Base-by-base conservation (phyloP, 1,284 basidiomycete genomes). In the Tilletia indica region DNA sequence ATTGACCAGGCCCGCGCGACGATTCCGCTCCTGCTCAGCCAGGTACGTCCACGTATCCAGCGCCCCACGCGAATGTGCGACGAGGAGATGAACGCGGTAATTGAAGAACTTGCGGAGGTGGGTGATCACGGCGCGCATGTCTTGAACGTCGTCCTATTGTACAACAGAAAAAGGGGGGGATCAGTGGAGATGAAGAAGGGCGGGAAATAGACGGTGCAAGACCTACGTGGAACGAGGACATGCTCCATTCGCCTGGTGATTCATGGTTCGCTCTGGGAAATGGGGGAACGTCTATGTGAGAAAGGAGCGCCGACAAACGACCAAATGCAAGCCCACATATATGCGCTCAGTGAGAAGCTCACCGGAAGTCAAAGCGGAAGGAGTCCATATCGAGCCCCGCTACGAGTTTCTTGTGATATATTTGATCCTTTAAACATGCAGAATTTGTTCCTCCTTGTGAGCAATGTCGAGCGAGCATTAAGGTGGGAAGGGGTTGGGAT, bases 291-390 rank as follows among this genome's bases (percentile, higher is more conserved):
- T 8, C 14, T 45, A 14, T 3, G 14, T 45, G 42, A 45, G 42
- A 45, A 45, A 14, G 42, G 42, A 45, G 42, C 9, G 42, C 25
- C 25, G 25, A 31, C 25, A 31, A 31, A 31, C 25, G 25, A 31
- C 25, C 25, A 31, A 31, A 31, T 31, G 25, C 25, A 31, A 45
- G 42, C 9, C 42, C 42, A 45, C 9, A 45, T 9, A 45, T 8
- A 45, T 9, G 42, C 6, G 42, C 6, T 45, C 42, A 9, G 42
- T 14, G 42, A 45, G 3, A 45, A n/a, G 6, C 39, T 45, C 38
- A 64, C 61, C 92, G 88, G 85, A 93, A 93, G 81, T 93, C 92
- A 80, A 93, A 92, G 45, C 92, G 88, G 81, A 93, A 92, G 0
- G 91, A 92, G 82, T 93, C 92, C 38, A 91, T 82, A 0, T 91